phyloP scores from a whole-genome alignment of 2,329 filamentous ascomycete genomes.

The Colletotrichum salicis region DNA sequence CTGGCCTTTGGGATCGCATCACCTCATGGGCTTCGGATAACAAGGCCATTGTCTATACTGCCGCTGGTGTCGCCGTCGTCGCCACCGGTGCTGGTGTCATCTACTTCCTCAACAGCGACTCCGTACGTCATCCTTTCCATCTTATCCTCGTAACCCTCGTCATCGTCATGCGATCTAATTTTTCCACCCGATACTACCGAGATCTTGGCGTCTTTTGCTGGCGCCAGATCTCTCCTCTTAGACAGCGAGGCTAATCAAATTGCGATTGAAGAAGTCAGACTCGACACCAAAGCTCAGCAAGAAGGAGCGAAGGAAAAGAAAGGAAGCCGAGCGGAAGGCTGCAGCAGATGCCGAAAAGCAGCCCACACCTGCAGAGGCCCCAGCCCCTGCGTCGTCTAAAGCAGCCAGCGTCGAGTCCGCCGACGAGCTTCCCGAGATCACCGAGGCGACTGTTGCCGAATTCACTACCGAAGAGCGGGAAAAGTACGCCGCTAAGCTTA shows the following conservation, averaged over 20 bases:
- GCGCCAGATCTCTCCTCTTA: background rate
- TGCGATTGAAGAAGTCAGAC: slow-evolving; percentile 46
- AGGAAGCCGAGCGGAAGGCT: slow-evolving; percentile 76
- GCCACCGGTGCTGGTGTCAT: slow-evolving; percentile 91
- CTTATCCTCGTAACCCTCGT: slow-evolving; percentile 7
- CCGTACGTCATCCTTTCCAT: slow-evolving; percentile 54
- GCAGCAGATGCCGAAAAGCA: slow-evolving; percentile 54
- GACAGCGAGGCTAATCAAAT: slow-evolving; percentile 31
- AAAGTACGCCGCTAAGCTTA: slow-evolving; percentile 89
- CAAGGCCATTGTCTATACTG: slow-evolving; percentile 94
- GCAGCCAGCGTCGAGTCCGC: slow-evolving; percentile 65
- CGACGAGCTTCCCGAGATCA: slow-evolving; percentile 76
- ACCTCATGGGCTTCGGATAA: slow-evolving; percentile 94
- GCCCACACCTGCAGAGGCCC: slow-evolving; percentile 41
- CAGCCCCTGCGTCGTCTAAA: slow-evolving; percentile 55
- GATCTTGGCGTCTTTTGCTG: slow-evolving; percentile 13
- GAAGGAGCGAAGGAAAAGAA: slow-evolving; percentile 89
- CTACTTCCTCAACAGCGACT: slow-evolving; percentile 81
- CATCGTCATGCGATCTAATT: slow-evolving; percentile 26
- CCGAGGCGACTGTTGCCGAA: slow-evolving; percentile 64
- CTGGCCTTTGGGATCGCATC: slow-evolving; percentile 88
- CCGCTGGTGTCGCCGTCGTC: slow-evolving; percentile 92
- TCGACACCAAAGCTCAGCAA: slow-evolving; percentile 80
- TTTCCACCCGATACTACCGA: slow-evolving; percentile 9
- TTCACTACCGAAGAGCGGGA: slow-evolving; percentile 76